phyloP scores from a whole-genome alignment of 1,284 basidiomycete genomes.

The Meira miltonrushii region DNA sequence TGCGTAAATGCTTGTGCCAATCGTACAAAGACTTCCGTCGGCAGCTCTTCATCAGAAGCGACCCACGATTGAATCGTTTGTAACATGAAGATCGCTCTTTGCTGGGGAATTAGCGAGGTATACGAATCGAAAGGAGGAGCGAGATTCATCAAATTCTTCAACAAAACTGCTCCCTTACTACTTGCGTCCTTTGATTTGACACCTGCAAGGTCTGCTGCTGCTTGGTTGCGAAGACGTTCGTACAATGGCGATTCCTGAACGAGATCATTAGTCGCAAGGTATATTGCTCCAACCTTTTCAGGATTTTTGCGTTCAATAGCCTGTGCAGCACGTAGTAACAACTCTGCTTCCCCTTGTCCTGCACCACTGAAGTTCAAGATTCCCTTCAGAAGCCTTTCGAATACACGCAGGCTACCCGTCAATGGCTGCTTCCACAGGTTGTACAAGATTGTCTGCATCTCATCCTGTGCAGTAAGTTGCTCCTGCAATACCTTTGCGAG shows the following conservation, averaged over 20 bases:
- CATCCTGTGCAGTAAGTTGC: not conserved
- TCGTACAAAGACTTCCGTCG: slow-evolving; percentile 67
- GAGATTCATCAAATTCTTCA: slow-evolving; percentile 68
- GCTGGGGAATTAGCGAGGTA: slow-evolving; percentile 74
- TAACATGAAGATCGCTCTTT: slow-evolving; percentile 80
- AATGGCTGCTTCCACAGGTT: not conserved
- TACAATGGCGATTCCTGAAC: slow-evolving; percentile 58
- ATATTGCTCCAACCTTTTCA: slow-evolving; percentile 22
- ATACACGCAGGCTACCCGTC: slow-evolving; percentile 21
- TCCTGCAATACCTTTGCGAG: no score
- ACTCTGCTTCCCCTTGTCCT: slow-evolving; percentile 26
- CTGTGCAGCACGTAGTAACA: slow-evolving; percentile 39
- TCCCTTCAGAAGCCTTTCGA: slow-evolving; percentile 39
- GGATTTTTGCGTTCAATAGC: slow-evolving; percentile 20
- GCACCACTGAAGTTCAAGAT: slow-evolving; percentile 39
- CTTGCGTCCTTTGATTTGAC: slow-evolving; percentile 64
- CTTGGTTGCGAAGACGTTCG: slow-evolving; percentile 79
- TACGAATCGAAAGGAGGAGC: slow-evolving; percentile 74
- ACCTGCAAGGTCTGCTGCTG: slow-evolving; percentile 72
- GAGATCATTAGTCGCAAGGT: slow-evolving; percentile 22
- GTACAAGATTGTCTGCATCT: not conserved
- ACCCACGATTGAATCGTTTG: slow-evolving; percentile 82
- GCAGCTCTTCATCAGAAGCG: slow-evolving; percentile 61
- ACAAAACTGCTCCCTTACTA: slow-evolving; percentile 64
- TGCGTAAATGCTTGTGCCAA: slow-evolving; percentile 71